Conservation (phyloP, 73 alveolate genomes). For the Tetrahymena elliotti region DNA sequence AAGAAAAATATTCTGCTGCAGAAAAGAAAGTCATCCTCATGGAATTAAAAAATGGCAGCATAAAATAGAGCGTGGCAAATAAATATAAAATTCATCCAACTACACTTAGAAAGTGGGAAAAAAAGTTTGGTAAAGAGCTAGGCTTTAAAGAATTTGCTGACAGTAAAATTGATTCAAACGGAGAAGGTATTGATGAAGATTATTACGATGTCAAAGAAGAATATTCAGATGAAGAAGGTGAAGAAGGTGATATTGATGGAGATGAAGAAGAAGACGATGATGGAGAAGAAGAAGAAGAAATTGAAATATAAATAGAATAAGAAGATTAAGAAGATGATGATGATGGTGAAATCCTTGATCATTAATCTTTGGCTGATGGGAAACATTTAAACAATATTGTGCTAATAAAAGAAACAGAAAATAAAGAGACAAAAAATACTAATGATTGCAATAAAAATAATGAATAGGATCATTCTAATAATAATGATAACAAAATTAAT, state of each 20-base stretch:
- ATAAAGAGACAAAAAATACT: neutral
- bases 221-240: neutral
- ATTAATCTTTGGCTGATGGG: neutral
- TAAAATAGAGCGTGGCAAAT: neutral
- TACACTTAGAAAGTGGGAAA: neutral
- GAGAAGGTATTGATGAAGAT: neutral
- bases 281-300: neutral
- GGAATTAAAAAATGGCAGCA: neutral
- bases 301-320: neutral
- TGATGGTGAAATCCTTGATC: neutral
- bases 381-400: too few relatives aligned
- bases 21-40: neutral
- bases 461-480: too few relatives aligned
- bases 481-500: neutral
- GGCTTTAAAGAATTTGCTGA: neutral
- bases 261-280: neutral
- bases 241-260: neutral
- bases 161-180: neutral
- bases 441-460: too few relatives aligned
- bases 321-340: neutral
- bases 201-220: neutral
- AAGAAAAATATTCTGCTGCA: neutral
- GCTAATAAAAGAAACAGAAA: neutral
- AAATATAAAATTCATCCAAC: neutral
- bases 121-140: neutral